These are phyloP conservation scores for Aspergillus jensenii DNA, from an alignment of 2,329 filamentous ascomycete genomes.

Conservation along the genomic window DNA sequence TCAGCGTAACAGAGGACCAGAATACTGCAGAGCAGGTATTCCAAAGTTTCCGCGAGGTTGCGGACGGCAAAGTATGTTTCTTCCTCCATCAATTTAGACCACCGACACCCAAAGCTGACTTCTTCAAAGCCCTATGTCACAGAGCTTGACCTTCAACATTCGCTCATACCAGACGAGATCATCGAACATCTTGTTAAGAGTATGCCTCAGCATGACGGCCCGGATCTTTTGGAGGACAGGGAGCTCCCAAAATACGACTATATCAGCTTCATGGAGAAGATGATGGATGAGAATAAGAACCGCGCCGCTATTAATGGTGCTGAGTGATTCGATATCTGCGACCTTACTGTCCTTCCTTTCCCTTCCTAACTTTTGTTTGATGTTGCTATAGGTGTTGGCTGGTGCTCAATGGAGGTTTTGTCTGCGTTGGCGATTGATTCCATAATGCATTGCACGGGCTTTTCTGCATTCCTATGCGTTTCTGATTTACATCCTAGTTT, in stretches of 20 bases:
- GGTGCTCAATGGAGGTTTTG: constrained; percentile 23
- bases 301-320: constrained; percentile 21
- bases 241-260: constrained; percentile 91
- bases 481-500: constrained; percentile 5
- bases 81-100: background rate
- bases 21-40: constrained; percentile 98
- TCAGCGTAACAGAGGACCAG: constrained; percentile 97
- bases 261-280: constrained; percentile 91
- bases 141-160: constrained; percentile 93
- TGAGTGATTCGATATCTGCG: constrained; percentile 1
- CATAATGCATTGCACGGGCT: constrained; percentile 30
- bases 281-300: constrained; percentile 54
- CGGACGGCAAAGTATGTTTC: constrained; percentile 76
- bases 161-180: constrained; percentile 91
- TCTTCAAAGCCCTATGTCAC: constrained; percentile 77
- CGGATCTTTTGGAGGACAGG: constrained; percentile 81
- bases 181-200: constrained; percentile 88
- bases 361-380: constrained; percentile 16
- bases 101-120: background rate
- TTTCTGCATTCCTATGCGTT: constrained; percentile 20
- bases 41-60: constrained; percentile 95
- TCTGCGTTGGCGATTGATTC: constrained; percentile 20
- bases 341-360: constrained; percentile 4
- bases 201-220: constrained; percentile 81
- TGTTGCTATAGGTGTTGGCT: constrained; percentile 24